Conservation (phyloP, 2,329 filamentous ascomycete genomes). For the Colletotrichum sp. region DNA sequence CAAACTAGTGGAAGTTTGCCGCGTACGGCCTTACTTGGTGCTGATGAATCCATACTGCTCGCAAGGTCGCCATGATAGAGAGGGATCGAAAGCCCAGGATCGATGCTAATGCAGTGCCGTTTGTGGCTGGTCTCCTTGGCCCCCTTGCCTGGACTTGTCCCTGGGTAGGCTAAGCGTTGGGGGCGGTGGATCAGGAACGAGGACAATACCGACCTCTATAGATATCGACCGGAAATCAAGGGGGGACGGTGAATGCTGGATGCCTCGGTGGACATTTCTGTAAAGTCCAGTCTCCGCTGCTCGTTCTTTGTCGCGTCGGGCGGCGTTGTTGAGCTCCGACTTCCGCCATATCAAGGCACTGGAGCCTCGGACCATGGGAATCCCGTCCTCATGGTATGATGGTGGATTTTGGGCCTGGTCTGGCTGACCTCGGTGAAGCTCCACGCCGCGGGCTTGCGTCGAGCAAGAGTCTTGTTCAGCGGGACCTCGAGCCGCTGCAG, state of each 20-base stretch:
- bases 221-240: not conserved
- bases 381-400: not conserved
- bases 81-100: not conserved
- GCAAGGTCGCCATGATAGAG: not conserved
- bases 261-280: not conserved
- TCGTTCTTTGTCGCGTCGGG: not conserved
- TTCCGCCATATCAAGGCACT: not conserved
- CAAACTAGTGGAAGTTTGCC: conserved; percentile 6
- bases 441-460: not conserved
- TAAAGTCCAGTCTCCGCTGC: not conserved
- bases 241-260: not conserved
- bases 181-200: not conserved
- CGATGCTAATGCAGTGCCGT: not conserved
- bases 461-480: conserved; percentile 15
- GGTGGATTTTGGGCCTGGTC: not conserved
- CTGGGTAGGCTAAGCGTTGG: not conserved
- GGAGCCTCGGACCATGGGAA: not conserved
- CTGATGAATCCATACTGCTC: not conserved
- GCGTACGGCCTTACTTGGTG: not conserved
- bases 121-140: not conserved
- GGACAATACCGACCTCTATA: not conserved
- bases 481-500: not conserved
- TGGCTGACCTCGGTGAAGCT: not conserved
- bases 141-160: not conserved
- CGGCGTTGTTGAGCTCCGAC: not conserved